Evolutionary conservation across 495 filamentous ascomycete species (phyloP), one percentile per base, ranked within the genome.

Genomic region (Aspergillus hancockii): DNA sequence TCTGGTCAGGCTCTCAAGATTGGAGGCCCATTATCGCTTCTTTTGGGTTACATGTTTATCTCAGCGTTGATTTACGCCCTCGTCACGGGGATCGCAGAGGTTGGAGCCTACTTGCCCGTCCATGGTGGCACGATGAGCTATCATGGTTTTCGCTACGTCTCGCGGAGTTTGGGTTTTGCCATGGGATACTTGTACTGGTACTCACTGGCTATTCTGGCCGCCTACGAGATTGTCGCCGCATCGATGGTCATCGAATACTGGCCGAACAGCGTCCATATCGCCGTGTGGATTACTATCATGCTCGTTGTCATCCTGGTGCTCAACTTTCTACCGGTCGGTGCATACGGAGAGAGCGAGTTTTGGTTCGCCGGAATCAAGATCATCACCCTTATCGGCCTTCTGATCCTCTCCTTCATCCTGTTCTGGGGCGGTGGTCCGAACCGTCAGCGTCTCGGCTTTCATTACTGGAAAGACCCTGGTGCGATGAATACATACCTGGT

Each of bases 301-400:
- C 85, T 89, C 72, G 74, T 86, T 13, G 65, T 89, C 22, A 84
- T 92, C 57, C 75, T 88, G 8, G 75, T 70, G 49, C 64, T 86
- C 47, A 91, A 92, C 68, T 83, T 88, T 60, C 79, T 92, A 34
- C 83, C 88, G 4, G 83, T 92, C 32, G 67, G 75, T 7, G 79
- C 83, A 18, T 92, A 89, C 65, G 89, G 88, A 25, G 86, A 91
- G 70, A 79, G 89, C 36, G 88, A 91, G 64, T 90, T 91, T 71
- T 83, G 82, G 71, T 88, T 92, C 66, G 82, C 87, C 9, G 82
- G 81, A 56, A 78, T 92, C 73, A 93, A 94, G 67, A 88, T 93
- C 63, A 75, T 92, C 68, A 90, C 88, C 25, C 84, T 92, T 56
- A 56, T 90, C 50, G 90, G 89, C 36, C 81, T 90, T 62, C 70